phyloP scores from a whole-genome alignment of 352 stramenopile species.

The Globisporangium okanoganense region DNA sequence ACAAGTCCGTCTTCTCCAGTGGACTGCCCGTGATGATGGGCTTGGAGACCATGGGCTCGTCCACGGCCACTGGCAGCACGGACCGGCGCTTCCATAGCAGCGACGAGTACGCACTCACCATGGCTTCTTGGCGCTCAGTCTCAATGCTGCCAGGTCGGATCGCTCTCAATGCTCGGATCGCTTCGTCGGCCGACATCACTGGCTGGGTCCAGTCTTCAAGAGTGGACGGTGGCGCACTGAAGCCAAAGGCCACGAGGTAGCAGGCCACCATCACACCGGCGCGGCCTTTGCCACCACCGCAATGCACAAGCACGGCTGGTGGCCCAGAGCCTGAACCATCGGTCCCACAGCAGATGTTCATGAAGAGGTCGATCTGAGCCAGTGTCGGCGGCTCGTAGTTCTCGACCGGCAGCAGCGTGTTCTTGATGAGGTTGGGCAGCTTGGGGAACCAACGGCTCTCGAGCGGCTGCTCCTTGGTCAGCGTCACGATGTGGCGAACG shows the following conservation, averaged over 20 bases:
- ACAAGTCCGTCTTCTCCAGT: conserved; percentile 36
- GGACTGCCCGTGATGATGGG: conserved; percentile 28
- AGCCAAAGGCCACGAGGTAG: conserved; percentile 62
- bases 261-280: conserved; percentile 62
- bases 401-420: conserved; percentile 45
- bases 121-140: conserved; percentile 46
- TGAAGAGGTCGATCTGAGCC: conserved; percentile 61
- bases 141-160: conserved; percentile 57
- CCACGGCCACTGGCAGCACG: conserved; percentile 22
- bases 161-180: conserved; percentile 34
- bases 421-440: conserved; percentile 16
- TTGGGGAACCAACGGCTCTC: conserved; percentile 24
- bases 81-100: conserved; percentile 51
- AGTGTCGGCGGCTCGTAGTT: conserved; percentile 55
- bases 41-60: conserved; percentile 28
- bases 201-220: conserved; percentile 32
- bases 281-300: conserved; percentile 58
- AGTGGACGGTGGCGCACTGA: conserved; percentile 22
- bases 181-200: conserved; percentile 36
- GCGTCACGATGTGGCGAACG: conserved; percentile 32
- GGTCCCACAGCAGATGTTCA: conserved; percentile 26
- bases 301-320: conserved; percentile 50
- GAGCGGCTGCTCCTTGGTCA: conserved; percentile 36
- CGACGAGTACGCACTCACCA: conserved; percentile 43
- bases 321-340: neutral